phyloP scores from a whole-genome alignment of 306 rosid species.

The Inga leiocalycina region DNA sequence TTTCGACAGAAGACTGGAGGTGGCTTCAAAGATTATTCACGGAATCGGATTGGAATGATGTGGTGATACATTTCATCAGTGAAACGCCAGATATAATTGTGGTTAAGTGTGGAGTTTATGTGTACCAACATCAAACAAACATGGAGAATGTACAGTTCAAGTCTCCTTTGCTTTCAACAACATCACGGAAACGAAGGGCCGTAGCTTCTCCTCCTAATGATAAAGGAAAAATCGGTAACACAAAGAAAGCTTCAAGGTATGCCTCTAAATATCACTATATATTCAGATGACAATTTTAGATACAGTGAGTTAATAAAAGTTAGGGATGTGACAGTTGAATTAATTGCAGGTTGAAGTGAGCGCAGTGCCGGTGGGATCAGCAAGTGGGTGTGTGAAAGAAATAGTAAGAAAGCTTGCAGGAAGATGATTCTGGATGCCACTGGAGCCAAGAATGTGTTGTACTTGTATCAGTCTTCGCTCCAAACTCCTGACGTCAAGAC shows the following conservation, averaged over 20 bases:
- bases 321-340: too few relatives aligned
- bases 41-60: neutral
- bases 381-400: too few relatives aligned
- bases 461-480: too few relatives aligned
- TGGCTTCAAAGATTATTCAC: neutral
- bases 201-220: neutral
- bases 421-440: too few relatives aligned
- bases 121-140: neutral
- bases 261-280: neutral
- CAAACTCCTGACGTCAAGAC: too few relatives aligned
- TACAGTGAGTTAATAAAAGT: too few relatives aligned
- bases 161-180: neutral
- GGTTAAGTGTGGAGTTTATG: neutral
- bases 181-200: neutral
- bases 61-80: neutral
- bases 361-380: too few relatives aligned
- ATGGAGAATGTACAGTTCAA: neutral
- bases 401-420: too few relatives aligned
- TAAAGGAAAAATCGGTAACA: neutral
- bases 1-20: neutral
- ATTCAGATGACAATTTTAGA: neutral
- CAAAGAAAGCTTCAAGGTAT: neutral
- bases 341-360: neutral
- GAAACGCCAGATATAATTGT: neutral
- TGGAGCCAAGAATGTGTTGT: too few relatives aligned